Base-by-base conservation (phyloP, 148 eudicot genomes). In the Chenopodium berlandieri region DNA sequence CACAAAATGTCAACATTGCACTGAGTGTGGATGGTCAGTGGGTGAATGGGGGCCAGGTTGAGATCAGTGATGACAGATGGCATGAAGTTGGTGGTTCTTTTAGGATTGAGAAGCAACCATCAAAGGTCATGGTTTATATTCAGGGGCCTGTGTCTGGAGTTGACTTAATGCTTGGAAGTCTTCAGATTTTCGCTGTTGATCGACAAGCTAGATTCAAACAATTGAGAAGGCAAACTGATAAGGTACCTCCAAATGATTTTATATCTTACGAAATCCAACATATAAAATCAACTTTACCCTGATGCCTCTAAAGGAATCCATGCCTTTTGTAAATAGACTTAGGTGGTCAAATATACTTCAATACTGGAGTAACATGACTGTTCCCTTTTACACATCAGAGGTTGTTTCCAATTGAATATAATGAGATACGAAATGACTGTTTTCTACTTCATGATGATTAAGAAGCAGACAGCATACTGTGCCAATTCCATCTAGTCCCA, bases 11-110 rank as follows among this genome's bases (percentile, higher is more conserved):
- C 30, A 96, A 87, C 75, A 86, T 96, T 78, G 94, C 95, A 11
- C 85, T 96, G 70, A 78, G 89, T 73, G 97, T 96, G 30, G 99
- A 96, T 46, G 84, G 87, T 80, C 94, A 94, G 71, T 96, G 99
- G 99, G 92, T 94, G 23, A 96, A 94, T 77, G 98, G 95, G 7
- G 99, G 97, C 20, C 95, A 92, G 78, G 90, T 90, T 78, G 94
- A 96, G 86, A 73, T 89, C 72, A 85, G 56, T 62, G 87, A 88
- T 88, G 89, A 92, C 75, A 78, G 85, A 58, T 96, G 99, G 99
- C 95, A 94, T 79, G 98, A 96, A 84, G 81, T 96, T 84, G 95
- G 94, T 9, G 97, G 97, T 58, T 94, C 98, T 46, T 94, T 96
- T 77, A 87, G 99, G 77, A 86, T 96, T 7, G 98, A 96, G 90